A percentile compares a stretch with the other conserved stretches of the same genome.
These are phyloP conservation scores for Apiospora malaysiana DNA, from an alignment of 2,329 filamentous ascomycete genomes.

Conservation along the genomic window DNA sequence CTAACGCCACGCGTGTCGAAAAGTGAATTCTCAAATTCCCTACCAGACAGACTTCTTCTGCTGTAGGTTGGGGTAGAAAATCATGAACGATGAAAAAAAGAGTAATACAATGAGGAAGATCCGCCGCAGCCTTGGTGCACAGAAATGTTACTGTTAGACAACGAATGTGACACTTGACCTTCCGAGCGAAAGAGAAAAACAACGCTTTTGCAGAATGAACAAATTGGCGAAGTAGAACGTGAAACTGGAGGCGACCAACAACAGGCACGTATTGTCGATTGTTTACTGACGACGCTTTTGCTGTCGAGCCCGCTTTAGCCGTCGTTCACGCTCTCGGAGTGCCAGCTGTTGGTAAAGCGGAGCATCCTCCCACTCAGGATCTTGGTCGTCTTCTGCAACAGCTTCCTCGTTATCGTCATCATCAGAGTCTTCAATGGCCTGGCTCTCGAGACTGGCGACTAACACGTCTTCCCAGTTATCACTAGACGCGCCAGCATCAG, in stretches of 20 bases:
- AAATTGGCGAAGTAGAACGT: not conserved
- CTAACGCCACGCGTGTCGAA: not conserved
- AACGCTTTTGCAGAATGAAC: not conserved
- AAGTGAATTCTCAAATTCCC: not conserved
- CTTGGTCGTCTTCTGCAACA: not conserved
- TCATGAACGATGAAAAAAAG: not conserved
- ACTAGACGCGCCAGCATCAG: not conserved
- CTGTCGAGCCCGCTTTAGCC: not conserved
- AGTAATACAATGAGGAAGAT: not conserved
- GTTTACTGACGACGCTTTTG: not conserved
- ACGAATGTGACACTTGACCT: not conserved
- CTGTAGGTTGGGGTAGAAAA: too few species aligned
- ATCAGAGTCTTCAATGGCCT: constrained; percentile 1
- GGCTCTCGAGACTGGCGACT: constrained; percentile 21
- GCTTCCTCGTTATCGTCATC: not conserved
- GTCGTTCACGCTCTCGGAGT: not conserved
- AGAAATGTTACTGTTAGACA: not conserved
- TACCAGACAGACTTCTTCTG: not conserved
- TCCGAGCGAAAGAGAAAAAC: not conserved
- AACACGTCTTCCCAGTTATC: not conserved
- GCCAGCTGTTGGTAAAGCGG: not conserved
- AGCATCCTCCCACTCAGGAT: constrained; percentile 16
- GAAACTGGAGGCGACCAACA: not conserved
- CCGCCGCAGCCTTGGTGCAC: not conserved
- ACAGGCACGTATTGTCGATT: not conserved